These are phyloP conservation scores for Chamaenerion angustifolium DNA, from an alignment of 345 rosid species.

Conservation along the genomic window DNA sequence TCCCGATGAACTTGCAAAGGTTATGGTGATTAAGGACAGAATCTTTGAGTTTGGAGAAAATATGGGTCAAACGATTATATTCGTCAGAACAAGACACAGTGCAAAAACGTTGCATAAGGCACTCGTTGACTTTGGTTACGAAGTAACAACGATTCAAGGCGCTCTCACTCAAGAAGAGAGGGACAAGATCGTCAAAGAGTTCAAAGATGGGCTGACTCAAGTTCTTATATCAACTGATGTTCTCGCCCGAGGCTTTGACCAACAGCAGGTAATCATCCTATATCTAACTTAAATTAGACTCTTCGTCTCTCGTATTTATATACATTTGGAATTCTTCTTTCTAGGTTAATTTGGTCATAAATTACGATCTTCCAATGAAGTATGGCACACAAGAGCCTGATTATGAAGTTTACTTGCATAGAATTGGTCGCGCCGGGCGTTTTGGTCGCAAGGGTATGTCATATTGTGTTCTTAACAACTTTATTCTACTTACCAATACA, in stretches of 20 bases:
- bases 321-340: too few relatives aligned
- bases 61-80: slow-evolving; percentile 73
- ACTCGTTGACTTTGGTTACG: slow-evolving; percentile 59
- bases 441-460: slow-evolving; percentile 22
- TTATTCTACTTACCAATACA: background rate
- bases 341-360: slow-evolving; percentile 26
- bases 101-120: slow-evolving; percentile 52
- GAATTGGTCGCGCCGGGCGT: slow-evolving; percentile 30
- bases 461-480: background rate
- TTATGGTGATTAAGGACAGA: slow-evolving; percentile 57
- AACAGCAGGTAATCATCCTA: slow-evolving; percentile 51
- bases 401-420: slow-evolving; percentile 24
- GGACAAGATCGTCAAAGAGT: slow-evolving; percentile 77
- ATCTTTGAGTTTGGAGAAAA: slow-evolving; percentile 77
- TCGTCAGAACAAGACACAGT: slow-evolving; percentile 51
- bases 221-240: slow-evolving; percentile 86
- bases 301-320: too few relatives aligned
- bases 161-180: slow-evolving; percentile 45
- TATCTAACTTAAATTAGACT: too few relatives aligned
- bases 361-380: slow-evolving; percentile 25
- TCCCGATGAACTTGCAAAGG: slow-evolving; percentile 62
- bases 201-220: slow-evolving; percentile 76
- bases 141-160: slow-evolving; percentile 77
- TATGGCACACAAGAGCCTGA: slow-evolving; percentile 14
- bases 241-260: slow-evolving; percentile 91